Evolutionary conservation across 2,329 filamentous ascomycete species (phyloP), one percentile per base, ranked within the genome.

Genomic region (Microascus cirrosus): DNA sequence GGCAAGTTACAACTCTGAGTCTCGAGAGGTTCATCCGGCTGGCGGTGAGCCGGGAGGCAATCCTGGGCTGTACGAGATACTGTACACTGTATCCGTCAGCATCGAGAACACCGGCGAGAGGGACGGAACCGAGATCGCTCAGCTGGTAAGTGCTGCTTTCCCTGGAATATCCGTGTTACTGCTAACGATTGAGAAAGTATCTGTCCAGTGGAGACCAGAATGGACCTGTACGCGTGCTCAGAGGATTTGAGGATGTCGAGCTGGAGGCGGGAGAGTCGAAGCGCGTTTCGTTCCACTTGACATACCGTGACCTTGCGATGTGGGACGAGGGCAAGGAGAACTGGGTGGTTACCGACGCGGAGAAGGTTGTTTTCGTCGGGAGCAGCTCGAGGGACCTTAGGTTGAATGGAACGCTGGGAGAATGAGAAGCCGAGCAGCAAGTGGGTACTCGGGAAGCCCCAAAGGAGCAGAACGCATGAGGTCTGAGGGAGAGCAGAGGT

Each of bases 61-160:
- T 22, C 54, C 54, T 24, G 54, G 39, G 15, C 39, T 56, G 24
- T 56, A 56, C 32, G 54, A 56, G 15, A 39, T 45, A 3, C 11
- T 56, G n/a, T 56, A 48, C 28, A 34, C 32, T n/a, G 54, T 56
- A 48, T 48, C 54, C n/a, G 54, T 56, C 18, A 56, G 32, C 8
- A 36, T 56, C 15, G 42, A 56, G 54, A 56, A 56, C 28, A 56
- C 54, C 10, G 54, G 54, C 6, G 42, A 56, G 13, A 20, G 25
- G 10, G 36, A 34, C 6, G 42, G 54, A 20, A 56, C 36, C 10
- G 54, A 56, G 42, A 56, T 56, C n/a, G 34, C 39, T n/a, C 54
- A 56, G 54, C 54, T 56, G 39, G 54, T 56, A 50, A 45, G 54
- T 32, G 18, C 24, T 54, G 35, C 18, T 22, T 55, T 35, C 28